These are phyloP conservation scores for Babesia bigemina DNA, from an alignment of 169 alveolate species.

Conservation along the genomic window DNA sequence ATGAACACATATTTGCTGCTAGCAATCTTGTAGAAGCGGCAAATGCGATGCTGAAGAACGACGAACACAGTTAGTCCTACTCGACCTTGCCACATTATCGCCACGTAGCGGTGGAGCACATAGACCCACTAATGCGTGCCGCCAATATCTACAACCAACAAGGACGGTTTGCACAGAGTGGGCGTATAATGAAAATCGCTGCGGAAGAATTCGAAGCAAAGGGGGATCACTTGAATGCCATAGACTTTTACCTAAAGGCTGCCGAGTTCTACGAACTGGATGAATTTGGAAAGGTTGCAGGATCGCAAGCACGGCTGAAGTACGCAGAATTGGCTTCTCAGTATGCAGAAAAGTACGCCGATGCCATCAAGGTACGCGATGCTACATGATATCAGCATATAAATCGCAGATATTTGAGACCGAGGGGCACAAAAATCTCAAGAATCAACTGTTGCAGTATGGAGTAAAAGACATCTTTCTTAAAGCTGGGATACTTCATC, in stretches of 20 bases:
- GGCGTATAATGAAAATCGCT: constrained; percentile 64
- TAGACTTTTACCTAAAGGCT: constrained; percentile 68
- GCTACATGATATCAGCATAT: neutral
- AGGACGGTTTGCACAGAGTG: constrained; percentile 77
- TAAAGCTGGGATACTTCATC: constrained; percentile 68
- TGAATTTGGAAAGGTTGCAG: constrained; percentile 74
- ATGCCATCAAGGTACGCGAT: constrained; percentile 35
- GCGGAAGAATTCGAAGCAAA: constrained; percentile 70
- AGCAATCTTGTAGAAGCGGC: constrained; percentile 59
- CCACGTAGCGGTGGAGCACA: constrained; percentile 44
- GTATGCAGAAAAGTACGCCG: constrained; percentile 29
- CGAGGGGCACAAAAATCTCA: constrained; percentile 70
- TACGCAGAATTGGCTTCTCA: constrained; percentile 72
- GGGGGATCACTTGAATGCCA: constrained; percentile 60
- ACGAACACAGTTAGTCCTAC: constrained; percentile 45
- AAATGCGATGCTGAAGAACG: constrained; percentile 28
- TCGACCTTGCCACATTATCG: neutral
- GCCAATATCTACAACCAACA: constrained; percentile 64
- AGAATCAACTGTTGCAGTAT: constrained; percentile 71
- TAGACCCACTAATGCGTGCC: constrained; percentile 69
- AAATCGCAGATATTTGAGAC: constrained; percentile 64
- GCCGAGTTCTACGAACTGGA: constrained; percentile 79
- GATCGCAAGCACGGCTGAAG: constrained; percentile 69
- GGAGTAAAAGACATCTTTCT: constrained; percentile 74
- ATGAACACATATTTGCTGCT: constrained; percentile 56